Conservation (phyloP, 2,329 filamentous ascomycete genomes). For the Colletotrichum orchidophilum region DNA sequence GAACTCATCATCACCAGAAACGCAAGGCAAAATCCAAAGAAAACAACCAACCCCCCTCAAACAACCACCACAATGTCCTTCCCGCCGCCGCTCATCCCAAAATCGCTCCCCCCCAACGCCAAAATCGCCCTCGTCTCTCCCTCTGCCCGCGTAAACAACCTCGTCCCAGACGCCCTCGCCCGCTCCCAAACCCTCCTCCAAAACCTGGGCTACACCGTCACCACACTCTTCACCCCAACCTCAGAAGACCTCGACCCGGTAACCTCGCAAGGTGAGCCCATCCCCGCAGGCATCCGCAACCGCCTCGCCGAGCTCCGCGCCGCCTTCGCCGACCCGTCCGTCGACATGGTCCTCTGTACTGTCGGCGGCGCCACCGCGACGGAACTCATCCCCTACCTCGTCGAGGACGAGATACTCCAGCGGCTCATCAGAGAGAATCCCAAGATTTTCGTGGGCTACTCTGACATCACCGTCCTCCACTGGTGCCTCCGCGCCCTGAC, state of each 20-base stretch:
- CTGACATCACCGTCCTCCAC: slow-evolving; percentile 53
- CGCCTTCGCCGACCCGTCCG: slow-evolving; percentile 47
- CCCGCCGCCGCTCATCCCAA: slow-evolving; percentile 36
- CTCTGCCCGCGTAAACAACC: slow-evolving; percentile 47
- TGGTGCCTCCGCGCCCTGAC: slow-evolving; percentile 50
- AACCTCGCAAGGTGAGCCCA: slow-evolving; percentile 38
- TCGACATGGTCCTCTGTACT: slow-evolving; percentile 50
- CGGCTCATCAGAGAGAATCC: slow-evolving; percentile 44
- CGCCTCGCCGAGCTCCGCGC: slow-evolving; percentile 48
- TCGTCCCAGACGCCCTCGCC: slow-evolving; percentile 40
- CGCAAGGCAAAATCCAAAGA: neutral
- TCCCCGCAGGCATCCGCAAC: slow-evolving; percentile 46
- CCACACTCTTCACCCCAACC: slow-evolving; percentile 39
- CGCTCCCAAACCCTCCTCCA: slow-evolving; percentile 43
- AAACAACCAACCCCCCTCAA: neutral
- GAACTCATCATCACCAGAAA: neutral
- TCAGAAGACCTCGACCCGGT: neutral
- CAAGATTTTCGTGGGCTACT: slow-evolving; percentile 53
- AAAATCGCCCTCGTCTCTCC: slow-evolving; percentile 53
- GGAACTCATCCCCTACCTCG: slow-evolving; percentile 49
- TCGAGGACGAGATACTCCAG: slow-evolving; percentile 48
- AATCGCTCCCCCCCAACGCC: slow-evolving; percentile 44
- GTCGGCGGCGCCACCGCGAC: slow-evolving; percentile 50
- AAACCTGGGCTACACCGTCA: slow-evolving; percentile 46
- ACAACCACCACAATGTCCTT: neutral